A percentile compares a stretch with the other conserved stretches of the same genome.
Evolutionary conservation across 331 rosid species (phyloP).

Genomic region (Rhamnella rubrinervis): DNA sequence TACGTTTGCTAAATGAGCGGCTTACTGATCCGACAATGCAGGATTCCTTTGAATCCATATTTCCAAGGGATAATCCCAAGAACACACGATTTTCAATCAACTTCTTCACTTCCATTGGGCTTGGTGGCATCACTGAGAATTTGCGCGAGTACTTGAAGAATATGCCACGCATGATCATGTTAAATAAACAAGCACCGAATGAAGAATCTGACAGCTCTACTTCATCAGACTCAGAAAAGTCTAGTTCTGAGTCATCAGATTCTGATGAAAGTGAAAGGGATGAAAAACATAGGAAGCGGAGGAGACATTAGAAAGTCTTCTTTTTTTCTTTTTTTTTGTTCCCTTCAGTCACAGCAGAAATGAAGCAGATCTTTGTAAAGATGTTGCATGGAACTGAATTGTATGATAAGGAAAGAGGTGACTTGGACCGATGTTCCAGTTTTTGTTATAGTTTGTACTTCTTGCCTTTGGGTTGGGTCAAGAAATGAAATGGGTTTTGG

Average conservation of each 20-base stretch:
- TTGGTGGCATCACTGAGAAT: constrained; percentile 92
- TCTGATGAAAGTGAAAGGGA: constrained; percentile 54
- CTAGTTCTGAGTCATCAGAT: constrained; percentile 44
- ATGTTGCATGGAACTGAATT: too few relatives aligned
- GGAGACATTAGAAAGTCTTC: constrained; percentile 11
- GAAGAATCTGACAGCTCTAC: constrained; percentile 49
- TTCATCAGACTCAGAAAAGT: constrained; percentile 49
- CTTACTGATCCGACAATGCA: constrained; percentile 58
- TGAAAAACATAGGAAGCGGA: constrained; percentile 40
- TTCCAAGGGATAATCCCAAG: constrained; percentile 87
- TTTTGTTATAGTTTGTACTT: too few relatives aligned
- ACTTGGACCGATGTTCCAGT: too few relatives aligned
- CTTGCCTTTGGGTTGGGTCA: too few relatives aligned
- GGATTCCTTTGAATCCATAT: constrained; percentile 68
- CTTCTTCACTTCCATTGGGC: constrained; percentile 94
- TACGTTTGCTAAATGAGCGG: constrained; percentile 67
- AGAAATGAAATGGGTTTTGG: too few relatives aligned
- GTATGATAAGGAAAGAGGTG: too few relatives aligned
- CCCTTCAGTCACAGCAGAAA: too few relatives aligned
- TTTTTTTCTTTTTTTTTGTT: not conserved
- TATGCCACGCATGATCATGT: constrained; percentile 92
- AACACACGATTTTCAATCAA: constrained; percentile 86
- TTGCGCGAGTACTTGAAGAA: constrained; percentile 84
- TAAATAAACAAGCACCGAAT: constrained; percentile 48
- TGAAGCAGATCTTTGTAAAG: too few relatives aligned